Percentiles rank a stretch among this genome's conserved stretches.
Evolutionary conservation across 202 grass and related monocot species (phyloP).

Genomic region (Carex arenaria): DNA sequence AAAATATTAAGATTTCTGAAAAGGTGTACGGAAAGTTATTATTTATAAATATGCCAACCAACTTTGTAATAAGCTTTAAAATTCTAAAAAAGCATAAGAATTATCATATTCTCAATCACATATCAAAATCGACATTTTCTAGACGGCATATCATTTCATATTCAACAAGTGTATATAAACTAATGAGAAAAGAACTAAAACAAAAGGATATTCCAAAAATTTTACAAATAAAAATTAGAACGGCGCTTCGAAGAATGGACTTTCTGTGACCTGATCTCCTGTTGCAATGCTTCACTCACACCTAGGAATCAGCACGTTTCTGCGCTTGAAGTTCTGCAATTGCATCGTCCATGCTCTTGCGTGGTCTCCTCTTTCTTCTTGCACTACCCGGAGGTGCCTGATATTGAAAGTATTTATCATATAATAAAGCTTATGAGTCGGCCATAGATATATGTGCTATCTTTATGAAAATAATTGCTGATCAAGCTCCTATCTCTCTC

Average conservation of each 20-base stretch:
- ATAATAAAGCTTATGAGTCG: background rate
- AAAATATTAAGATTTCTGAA: no score
- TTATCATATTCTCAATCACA: no score
- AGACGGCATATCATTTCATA: background rate
- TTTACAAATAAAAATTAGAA: background rate
- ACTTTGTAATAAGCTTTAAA: no score
- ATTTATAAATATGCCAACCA: no score
- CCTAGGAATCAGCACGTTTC: background rate
- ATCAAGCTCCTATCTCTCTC: background rate
- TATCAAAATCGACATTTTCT: background rate
- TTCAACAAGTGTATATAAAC: conserved; percentile 1
- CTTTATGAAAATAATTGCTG: background rate
- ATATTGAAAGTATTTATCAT: conserved; percentile 8
- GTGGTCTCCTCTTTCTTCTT: conserved; percentile 56
- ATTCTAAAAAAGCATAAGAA: no score
- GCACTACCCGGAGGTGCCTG: conserved; percentile 84
- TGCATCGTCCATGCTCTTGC: background rate
- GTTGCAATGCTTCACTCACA: background rate
- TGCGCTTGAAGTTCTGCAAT: background rate
- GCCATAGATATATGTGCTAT: background rate
- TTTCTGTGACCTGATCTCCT: background rate
- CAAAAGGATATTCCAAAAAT: background rate
- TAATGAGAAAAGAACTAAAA: background rate
- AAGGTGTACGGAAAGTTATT: no score
- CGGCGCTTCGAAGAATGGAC: background rate